Conservation (phyloP, 495 filamentous ascomycete species). For the Neurospora sp. region DNA sequence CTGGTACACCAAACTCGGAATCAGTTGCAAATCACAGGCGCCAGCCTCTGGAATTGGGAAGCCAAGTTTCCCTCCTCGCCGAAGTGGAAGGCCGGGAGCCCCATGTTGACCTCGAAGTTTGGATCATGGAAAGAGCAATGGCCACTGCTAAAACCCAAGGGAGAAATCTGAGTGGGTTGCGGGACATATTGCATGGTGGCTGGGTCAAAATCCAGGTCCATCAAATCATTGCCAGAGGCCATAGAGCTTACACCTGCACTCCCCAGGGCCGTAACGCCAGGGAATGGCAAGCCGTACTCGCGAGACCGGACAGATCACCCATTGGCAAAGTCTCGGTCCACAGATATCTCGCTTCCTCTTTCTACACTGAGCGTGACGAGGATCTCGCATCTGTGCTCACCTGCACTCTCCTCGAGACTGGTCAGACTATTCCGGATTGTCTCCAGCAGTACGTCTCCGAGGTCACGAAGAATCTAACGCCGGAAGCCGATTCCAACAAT, state of each 20-base stretch:
- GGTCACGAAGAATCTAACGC: not conserved
- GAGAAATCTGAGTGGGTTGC: not conserved
- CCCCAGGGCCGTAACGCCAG: not conserved
- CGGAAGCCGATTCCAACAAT: too few species aligned
- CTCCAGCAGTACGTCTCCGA: not conserved
- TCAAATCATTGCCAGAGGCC: not conserved
- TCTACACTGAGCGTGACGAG: not conserved
- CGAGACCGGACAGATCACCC: not conserved
- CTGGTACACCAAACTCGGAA: not conserved
- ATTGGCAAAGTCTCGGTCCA: not conserved
- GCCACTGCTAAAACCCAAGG: not conserved
- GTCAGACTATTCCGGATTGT: not conserved
- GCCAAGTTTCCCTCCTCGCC: conserved; percentile 47
- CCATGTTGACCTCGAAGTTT: conserved; percentile 46
- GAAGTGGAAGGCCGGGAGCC: conserved; percentile 18
- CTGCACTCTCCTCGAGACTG: not conserved
- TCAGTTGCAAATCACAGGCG: not conserved
- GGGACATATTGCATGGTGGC: not conserved
- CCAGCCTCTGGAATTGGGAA: conserved; percentile 16
- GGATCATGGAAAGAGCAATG: conserved; percentile 50
- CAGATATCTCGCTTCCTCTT: not conserved
- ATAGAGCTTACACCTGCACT: not conserved
- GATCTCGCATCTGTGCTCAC: not conserved
- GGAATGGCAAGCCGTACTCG: not conserved
- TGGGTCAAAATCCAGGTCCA: not conserved